Conservation (phyloP, 345 rosid species). For the Linum trigynum region DNA sequence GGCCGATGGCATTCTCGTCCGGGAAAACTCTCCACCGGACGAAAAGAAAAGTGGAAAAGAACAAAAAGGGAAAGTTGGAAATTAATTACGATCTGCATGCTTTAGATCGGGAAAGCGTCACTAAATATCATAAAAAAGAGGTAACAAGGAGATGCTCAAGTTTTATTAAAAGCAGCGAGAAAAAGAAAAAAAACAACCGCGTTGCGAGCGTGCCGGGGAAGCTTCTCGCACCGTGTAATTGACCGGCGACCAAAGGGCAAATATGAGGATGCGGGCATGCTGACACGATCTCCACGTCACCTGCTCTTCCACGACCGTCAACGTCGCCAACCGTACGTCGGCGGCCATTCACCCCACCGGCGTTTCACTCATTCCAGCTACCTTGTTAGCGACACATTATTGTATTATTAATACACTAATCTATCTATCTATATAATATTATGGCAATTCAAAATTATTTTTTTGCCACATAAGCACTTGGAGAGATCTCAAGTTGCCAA, state of each 20-base stretch:
- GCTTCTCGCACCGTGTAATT: conserved; percentile 1
- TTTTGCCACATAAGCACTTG: too few relatives aligned
- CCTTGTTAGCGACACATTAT: neutral
- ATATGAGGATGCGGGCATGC: neutral
- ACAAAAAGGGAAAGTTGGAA: neutral
- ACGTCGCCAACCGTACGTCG: neutral
- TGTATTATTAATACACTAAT: too few relatives aligned
- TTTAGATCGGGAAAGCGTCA: too few relatives aligned
- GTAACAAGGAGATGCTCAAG: neutral
- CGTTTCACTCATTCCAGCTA: neutral
- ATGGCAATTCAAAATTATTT: too few relatives aligned
- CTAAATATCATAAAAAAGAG: too few relatives aligned
- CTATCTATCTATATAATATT: too few relatives aligned
- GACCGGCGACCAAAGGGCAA: neutral
- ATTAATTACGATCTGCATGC: too few relatives aligned
- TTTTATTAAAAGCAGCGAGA: neutral
- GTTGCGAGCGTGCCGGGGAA: conserved; percentile 4
- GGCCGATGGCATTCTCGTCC: neutral
- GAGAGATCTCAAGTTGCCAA: too few relatives aligned
- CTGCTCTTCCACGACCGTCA: conserved; percentile 1
- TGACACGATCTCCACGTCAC: conserved; percentile 5
- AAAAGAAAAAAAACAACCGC: conserved; percentile 1
- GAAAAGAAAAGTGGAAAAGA: neutral
- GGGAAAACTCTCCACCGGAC: neutral
- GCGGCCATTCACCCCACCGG: neutral